Base-by-base conservation (phyloP, 108 stramenopile species). In the Fragilaria crotonensis region DNA sequence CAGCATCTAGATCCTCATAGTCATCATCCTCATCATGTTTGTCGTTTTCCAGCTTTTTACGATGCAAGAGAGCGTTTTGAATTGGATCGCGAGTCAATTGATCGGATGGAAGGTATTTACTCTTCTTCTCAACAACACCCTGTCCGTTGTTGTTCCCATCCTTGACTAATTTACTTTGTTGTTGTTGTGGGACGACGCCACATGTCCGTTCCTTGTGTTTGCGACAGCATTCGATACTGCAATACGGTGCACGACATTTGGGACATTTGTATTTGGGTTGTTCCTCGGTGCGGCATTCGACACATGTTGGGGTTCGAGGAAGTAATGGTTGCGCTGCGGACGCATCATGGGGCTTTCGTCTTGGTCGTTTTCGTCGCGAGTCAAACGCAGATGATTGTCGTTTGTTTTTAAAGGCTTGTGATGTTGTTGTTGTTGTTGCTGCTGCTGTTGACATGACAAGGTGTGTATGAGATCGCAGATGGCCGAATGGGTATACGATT, bases 231-330 rank as follows among this genome's bases (percentile, higher is more conserved):
- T 57, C 68, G 23, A 90, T 83, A 51, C 75, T 81, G 62, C 89
- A 90, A 59, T 83, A 90, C 27, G 77, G 64, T 3, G 67, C 63
- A 2, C 84, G 71, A 54, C 89, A 90, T 67, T 87, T 87, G 27
- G 89, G 89, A 55, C 85, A 87, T 60, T 90, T 90, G 76, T 90
- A 90, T 47, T 76, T 85, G 52, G 67, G 70, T 30, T 48, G 53
- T 48, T 73, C 72, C 11, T 14, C 14, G 36, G 7, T 11, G 36
- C 36, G 14, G 30, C 45, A 62, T 41, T 64, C 54, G 50, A 62
- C 70, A 30, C 63, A 66, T 32, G 63, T 63, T 27, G n/a, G n/a
- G n/a, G n/a, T n/a, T n/a, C n/a, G n/a, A n/a, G n/a, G n/a, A n/a
- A n/a, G n/a, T n/a, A n/a, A n/a, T n/a, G n/a, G n/a, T n/a, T n/a